Percentiles rank a stretch among this genome's conserved stretches.
Evolutionary conservation across 768 basidiomycete species (phyloP).

Genomic region (Porpolomopsis calyptriformis): DNA sequence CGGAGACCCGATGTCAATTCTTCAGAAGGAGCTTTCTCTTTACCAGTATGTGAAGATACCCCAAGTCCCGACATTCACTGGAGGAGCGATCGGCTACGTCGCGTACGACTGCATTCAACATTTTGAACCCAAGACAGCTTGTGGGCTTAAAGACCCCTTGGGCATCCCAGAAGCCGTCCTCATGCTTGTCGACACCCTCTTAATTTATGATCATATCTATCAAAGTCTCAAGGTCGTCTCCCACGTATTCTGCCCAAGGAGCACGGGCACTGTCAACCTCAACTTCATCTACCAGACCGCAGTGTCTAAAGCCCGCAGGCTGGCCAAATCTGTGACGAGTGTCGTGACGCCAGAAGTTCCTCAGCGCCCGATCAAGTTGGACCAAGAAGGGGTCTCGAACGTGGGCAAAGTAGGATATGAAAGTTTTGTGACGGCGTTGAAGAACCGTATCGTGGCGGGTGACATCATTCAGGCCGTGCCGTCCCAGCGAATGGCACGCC

Average conservation of each 20-base stretch:
- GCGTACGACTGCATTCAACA: constrained; percentile 93
- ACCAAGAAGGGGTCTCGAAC: constrained; percentile 68
- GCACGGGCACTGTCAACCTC: constrained; percentile 55
- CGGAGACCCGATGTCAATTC: constrained; percentile 78
- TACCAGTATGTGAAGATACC: constrained; percentile 90
- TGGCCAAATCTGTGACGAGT: constrained; percentile 61
- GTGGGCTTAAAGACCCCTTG: constrained; percentile 63
- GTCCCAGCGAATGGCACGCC: constrained; percentile 78
- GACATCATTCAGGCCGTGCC: constrained; percentile 99
- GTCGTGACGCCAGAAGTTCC: constrained; percentile 49
- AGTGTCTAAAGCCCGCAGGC: constrained; percentile 65
- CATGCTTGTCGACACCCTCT: constrained; percentile 92
- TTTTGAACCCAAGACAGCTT: constrained; percentile 89
- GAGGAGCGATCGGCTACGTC: constrained; percentile 96
- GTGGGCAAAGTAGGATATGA: constrained; percentile 92
- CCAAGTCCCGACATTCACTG: constrained; percentile 88
- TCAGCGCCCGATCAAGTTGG: constrained; percentile 57
- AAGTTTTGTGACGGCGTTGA: constrained; percentile 79
- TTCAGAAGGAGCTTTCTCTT: constrained; percentile 77
- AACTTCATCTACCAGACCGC: constrained; percentile 85
- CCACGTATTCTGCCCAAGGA: constrained; percentile 80
- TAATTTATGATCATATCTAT: constrained; percentile 95
- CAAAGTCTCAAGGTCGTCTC: constrained; percentile 93
- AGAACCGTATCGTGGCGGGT: constrained; percentile 89
- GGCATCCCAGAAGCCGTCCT: constrained; percentile 92